Conservation (phyloP, 176 grass and related monocot genomes). For the Dactylis glomerata region DNA sequence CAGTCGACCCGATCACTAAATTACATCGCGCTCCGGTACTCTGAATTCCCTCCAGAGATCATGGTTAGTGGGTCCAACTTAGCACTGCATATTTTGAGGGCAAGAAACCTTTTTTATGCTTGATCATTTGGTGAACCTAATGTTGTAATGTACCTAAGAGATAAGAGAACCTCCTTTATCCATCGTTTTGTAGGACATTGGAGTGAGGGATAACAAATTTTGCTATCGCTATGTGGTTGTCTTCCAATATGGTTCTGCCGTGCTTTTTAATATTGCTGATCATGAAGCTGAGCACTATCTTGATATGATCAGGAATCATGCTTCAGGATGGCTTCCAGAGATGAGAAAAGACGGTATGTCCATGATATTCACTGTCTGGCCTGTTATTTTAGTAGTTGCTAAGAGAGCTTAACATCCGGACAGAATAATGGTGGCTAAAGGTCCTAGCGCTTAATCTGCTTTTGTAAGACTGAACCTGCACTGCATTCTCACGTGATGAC, state of each 20-base stretch:
- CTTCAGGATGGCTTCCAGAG: constrained; percentile 78
- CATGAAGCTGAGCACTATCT: constrained; percentile 89
- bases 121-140: background rate
- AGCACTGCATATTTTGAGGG: background rate
- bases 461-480: background rate
- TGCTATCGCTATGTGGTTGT: constrained; percentile 77
- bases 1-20: constrained; percentile 69
- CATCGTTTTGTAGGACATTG: constrained; percentile 50
- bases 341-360: constrained; percentile 87
- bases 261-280: constrained; percentile 90
- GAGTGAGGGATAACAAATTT: constrained; percentile 64
- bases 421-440: background rate
- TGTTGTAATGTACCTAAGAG: background rate
- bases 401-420: background rate
- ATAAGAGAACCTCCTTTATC: background rate
- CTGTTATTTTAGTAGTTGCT: background rate
- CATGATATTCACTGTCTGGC: background rate
- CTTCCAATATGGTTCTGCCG: constrained; percentile 90
- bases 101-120: background rate
- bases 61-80: constrained; percentile 38
- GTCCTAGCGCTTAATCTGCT: background rate
- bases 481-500: background rate
- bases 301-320: constrained; percentile 85
- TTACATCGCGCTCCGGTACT: constrained; percentile 73
- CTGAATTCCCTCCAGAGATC: constrained; percentile 73